Conservation (phyloP, 805 yeast species). For the Candida morakotiae region DNA sequence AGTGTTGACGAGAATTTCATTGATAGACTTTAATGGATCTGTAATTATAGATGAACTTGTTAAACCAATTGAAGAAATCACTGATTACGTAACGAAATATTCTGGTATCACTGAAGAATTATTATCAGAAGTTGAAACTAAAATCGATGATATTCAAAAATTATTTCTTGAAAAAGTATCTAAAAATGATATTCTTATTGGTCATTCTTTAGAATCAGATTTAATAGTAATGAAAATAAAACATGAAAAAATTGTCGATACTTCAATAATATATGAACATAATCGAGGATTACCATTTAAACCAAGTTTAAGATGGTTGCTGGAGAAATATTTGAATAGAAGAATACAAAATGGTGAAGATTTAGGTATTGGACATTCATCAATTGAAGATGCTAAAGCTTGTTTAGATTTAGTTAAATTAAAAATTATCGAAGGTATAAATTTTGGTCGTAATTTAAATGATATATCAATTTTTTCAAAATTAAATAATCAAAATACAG, state of each 20-base stretch:
- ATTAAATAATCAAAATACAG: constrained; percentile 6
- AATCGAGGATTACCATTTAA: constrained; percentile 78
- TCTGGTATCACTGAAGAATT: constrained; percentile 83
- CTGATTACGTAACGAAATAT: constrained; percentile 75
- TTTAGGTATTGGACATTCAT: constrained; percentile 66
- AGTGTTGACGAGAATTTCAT: constrained; percentile 73
- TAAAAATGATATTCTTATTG: constrained; percentile 64
- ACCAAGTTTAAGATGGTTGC: constrained; percentile 73
- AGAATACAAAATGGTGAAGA: constrained; percentile 62
- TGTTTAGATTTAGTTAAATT: constrained; percentile 73
- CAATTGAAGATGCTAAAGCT: constrained; percentile 79
- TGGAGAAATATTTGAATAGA: constrained; percentile 49
- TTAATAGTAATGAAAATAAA: constrained; percentile 63
- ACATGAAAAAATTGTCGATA: constrained; percentile 78
- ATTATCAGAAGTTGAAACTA: constrained; percentile 58
- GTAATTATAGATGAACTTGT: constrained; percentile 71
- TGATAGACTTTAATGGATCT: constrained; percentile 59
- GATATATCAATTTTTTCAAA: constrained; percentile 23
- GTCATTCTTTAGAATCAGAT: constrained; percentile 89
- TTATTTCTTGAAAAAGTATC: constrained; percentile 46
- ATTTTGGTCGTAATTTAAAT: constrained; percentile 48
- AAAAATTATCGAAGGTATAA: constrained; percentile 63
- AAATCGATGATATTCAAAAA: constrained; percentile 63
- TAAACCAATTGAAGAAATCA: constrained; percentile 69
- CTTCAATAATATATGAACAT: constrained; percentile 73